Evolutionary conservation across 768 basidiomycete genomes (phyloP), one percentile per base, ranked within the genome.

Genomic region (Termitomyces sp.): DNA sequence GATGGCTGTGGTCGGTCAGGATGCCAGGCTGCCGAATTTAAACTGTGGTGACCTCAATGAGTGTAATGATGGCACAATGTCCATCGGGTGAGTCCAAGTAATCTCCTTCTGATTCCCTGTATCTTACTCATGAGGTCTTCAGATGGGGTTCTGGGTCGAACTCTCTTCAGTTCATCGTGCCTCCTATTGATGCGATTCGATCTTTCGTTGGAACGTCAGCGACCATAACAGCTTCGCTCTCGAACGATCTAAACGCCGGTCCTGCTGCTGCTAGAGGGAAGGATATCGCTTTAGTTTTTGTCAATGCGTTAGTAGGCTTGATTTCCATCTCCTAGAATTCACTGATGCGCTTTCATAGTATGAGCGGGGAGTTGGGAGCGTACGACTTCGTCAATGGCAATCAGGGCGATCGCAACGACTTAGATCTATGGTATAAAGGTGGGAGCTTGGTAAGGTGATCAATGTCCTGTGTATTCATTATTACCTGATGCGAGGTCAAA

Each of bases 311-410:
- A 62, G 78, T 70, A 7, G n/a, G 30, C 20, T 57, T 55, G 18
- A 3, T 20, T 2, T 39, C 6, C 6, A 6, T n/a, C 34, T 41
- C 45, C n/a, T 42, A 22, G 13, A 18, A 13, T n/a, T n/a, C 24
- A 12, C 66, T 70, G 44, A 68, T 68, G 3, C 47, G 9, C 46
- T 5, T 47, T 4, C 30, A 34, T 30, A 81, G 81, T 0, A 78
- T 78, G 76, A 80, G 80, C 55, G 78, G 80, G 16, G 80, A 83
- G 58, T 72, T 81, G 9, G 80, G 79, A 0, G 72, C 81, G 68
- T 90, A 89, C 65, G 73, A 80, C 13, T 74, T 76, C 7, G 87
- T 91, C 0, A 81, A 81, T 20, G 84, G 84, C 13, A 88, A 87
- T 58, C 69, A 70, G 39, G 87, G 87, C 3, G 86, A 88, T 66